Evolutionary conservation across 2,329 filamentous ascomycete genomes (phyloP), one percentile per base, ranked within the genome.

Genomic region (Cercospora zeina): DNA sequence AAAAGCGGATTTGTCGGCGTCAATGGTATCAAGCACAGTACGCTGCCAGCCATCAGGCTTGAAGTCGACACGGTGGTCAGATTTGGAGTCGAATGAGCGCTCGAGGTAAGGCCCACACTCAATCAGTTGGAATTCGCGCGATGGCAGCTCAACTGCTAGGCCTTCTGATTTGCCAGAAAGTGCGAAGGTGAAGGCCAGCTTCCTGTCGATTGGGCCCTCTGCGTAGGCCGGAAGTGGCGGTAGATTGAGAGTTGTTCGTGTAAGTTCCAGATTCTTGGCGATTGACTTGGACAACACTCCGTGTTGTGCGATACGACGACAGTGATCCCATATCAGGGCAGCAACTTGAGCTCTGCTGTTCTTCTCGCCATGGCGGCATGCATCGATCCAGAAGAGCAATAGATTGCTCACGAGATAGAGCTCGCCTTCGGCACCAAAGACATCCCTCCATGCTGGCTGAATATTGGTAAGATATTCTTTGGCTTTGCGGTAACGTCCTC

Each of bases 21-120:
- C 89, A 37, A 93, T 87, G 39, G 85, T 83, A 65, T 93, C 88
- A 0, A 93, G 79, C 0, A 93, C 89, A 37, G 85, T 80, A 59
- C 87, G 79, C 74, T 93, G 89, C 90, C 89, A 93, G 2, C 82
- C 84, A 77, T 93, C 89, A 1, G 90, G 89, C 4, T 87, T 77
- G 71, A 93, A 93, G 1, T 82, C 81, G 0, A 91, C 89, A 62
- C 90, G 83, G n/a, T 79, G 65, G 71, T 93, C 90, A 0, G 85
- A 82, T 11, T 78, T 79, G 0, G 89, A 87, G 69, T 89, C 87
- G 69, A 91, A 88, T 67, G 82, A 86, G n/a, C 89, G 81, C 68
- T 92, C 89, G 74, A 93, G 82, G 69, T 89, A 91, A 0, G 89
- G 89, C 0, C 89, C 89, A 54, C 85, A 88, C 70, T 89, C 79